Conservation (phyloP, 305 asterid genomes). For the Coffea humblotiana region DNA sequence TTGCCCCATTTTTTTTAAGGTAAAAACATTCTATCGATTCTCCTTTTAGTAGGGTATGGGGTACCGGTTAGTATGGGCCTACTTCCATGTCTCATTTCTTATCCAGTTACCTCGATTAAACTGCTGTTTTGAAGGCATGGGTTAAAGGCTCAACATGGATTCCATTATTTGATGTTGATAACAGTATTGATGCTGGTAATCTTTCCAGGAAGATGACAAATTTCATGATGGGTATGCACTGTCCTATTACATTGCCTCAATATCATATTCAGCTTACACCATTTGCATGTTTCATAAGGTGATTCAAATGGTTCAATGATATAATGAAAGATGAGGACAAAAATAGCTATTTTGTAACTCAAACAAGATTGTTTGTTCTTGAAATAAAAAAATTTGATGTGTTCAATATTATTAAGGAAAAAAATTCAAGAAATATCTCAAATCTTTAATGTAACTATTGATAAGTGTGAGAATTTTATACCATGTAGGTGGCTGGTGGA, state of each 20-base stretch:
- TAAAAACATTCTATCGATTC: neutral
- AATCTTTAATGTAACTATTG: neutral
- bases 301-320: neutral
- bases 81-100: neutral
- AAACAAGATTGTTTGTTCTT: neutral
- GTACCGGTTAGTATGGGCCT: neutral
- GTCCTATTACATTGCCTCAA: neutral
- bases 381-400: neutral
- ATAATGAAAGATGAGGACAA: neutral
- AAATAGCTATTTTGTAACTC: neutral
- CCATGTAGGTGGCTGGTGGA: constrained; percentile 95
- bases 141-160: constrained; percentile 90
- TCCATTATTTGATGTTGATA: constrained; percentile 85
- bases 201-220: constrained; percentile 69
- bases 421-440: neutral
- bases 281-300: neutral
- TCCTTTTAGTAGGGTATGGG: neutral
- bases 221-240: constrained; percentile 74
- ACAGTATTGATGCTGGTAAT: constrained; percentile 56
- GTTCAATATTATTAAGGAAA: neutral
- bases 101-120: constrained; percentile 1
- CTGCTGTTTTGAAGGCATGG: constrained; percentile 68
- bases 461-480: constrained; percentile 6
- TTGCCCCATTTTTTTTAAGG: neutral
- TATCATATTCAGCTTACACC: neutral